phyloP scores from a whole-genome alignment of 805 yeast species.

The Komagataella phaffii region DNA sequence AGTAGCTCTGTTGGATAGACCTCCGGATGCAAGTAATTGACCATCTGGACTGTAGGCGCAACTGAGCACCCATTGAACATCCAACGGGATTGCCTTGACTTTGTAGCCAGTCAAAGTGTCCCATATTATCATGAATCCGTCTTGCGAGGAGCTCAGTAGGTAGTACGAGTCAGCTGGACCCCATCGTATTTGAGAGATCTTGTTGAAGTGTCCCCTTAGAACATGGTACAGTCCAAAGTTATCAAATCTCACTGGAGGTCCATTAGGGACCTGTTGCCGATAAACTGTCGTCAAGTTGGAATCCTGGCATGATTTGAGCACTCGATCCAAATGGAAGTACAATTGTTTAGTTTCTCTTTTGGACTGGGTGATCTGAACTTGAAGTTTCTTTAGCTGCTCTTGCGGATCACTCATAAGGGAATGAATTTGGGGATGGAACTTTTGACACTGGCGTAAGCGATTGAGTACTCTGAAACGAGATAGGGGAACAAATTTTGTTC shows the following conservation, averaged over 20 bases:
- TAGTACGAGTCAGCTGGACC: conserved; percentile 46
- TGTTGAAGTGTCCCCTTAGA: conserved; percentile 57
- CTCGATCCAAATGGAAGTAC: background rate
- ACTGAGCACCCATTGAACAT: conserved; percentile 66
- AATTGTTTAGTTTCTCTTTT: background rate
- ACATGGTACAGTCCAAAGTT: conserved; percentile 12
- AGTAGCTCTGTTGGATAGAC: conserved; percentile 69
- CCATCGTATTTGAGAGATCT: conserved; percentile 63
- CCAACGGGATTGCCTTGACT: conserved; percentile 54
- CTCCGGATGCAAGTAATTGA: conserved; percentile 62
- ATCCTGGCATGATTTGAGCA: background rate
- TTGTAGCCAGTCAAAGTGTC: conserved; percentile 64
- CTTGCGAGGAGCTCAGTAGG: conserved; percentile 69
- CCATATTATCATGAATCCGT: conserved; percentile 79
- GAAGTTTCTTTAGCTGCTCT: background rate
- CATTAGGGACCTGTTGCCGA: background rate
- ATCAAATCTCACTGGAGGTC: background rate
- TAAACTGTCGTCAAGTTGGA: background rate
- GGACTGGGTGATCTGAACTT: background rate
- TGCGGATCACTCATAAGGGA: background rate
- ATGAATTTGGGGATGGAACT: background rate
- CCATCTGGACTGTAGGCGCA: conserved; percentile 65
- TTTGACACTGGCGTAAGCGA: background rate
- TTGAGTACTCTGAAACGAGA: background rate
- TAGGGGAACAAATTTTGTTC: background rate